Conservation (phyloP, 2,329 filamentous ascomycete genomes). For the Coniochaeta sp. region DNA sequence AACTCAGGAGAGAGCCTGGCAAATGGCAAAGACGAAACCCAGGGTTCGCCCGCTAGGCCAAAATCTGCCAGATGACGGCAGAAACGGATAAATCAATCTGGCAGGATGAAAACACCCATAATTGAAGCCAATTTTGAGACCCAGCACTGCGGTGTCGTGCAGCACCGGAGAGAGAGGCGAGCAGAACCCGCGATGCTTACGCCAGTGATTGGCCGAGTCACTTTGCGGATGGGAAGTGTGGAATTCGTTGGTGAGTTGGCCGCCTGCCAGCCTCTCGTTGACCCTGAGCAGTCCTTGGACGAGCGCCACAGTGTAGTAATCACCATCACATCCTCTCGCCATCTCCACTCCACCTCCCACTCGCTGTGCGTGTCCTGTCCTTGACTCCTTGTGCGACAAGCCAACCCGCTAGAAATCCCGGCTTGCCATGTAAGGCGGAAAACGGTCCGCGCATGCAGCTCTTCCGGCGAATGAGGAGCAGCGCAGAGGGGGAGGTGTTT, state of each 20-base stretch:
- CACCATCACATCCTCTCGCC: not conserved
- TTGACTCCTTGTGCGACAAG: not conserved
- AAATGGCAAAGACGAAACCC: not conserved
- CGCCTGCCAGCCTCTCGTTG: slow-evolving; percentile 2
- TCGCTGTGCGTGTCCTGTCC: not conserved
- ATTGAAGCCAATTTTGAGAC: not conserved
- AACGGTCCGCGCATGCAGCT: slow-evolving; percentile 28
- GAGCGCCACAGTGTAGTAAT: not conserved
- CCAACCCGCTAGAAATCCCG: slow-evolving; percentile 6
- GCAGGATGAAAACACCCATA: not conserved
- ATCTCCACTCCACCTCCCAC: not conserved
- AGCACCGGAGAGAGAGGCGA: slow-evolving; percentile 2
- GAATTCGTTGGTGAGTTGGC: not conserved
- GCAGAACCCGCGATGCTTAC: not conserved
- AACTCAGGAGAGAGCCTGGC: not conserved
- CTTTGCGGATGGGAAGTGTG: not conserved
- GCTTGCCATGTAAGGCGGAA: slow-evolving; percentile 24
- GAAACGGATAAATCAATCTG: not conserved
- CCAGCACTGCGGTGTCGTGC: slow-evolving; percentile 4
- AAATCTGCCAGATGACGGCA: slow-evolving; percentile 6
- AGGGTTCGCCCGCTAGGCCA: slow-evolving; percentile 2
- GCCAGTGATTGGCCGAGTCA: not conserved
- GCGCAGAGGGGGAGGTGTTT: not conserved
- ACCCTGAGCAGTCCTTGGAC: not conserved
- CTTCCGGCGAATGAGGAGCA: slow-evolving; percentile 14